A percentile compares a stretch with the other conserved stretches of the same genome.
Conservation (phyloP, 768 basidiomycete genomes). For the Paxillus involutus region DNA sequence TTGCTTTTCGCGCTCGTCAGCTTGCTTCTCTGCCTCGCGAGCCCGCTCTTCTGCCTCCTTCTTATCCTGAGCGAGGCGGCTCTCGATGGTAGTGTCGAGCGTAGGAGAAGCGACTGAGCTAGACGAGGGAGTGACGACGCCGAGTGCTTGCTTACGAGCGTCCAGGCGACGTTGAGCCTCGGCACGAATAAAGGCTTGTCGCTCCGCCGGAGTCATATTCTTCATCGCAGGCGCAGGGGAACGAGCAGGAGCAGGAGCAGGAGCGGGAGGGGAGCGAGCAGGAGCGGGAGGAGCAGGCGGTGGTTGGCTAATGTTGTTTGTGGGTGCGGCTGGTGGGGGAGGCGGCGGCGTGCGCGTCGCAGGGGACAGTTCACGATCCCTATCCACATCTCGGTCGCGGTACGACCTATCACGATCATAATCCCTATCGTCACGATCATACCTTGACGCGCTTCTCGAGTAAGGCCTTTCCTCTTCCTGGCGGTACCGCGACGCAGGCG, state of each 20-base stretch:
- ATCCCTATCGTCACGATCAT: conserved; percentile 39
- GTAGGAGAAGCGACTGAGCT: conserved; percentile 39
- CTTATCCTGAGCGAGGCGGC: conserved; percentile 82
- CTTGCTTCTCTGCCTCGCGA: conserved; percentile 73
- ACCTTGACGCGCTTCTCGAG: conserved; percentile 41
- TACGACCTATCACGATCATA: conserved; percentile 29
- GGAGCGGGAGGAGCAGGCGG: conserved; percentile 53
- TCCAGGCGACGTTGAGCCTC: conserved; percentile 83
- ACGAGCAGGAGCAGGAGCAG: conserved; percentile 46
- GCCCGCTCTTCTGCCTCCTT: conserved; percentile 89
- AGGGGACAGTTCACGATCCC: conserved; percentile 37
- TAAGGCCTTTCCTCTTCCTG: conserved; percentile 55
- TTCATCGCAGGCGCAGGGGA: conserved; percentile 64
- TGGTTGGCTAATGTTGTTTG: conserved; percentile 39
- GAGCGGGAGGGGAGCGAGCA: conserved; percentile 47
- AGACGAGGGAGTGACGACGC: conserved; percentile 52
- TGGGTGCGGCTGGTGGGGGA: conserved; percentile 46
- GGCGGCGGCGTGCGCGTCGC: conserved; percentile 46
- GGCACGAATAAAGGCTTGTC: conserved; percentile 70
- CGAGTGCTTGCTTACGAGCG: conserved; percentile 83
- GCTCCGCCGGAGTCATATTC: conserved; percentile 83
- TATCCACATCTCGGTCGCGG: conserved; percentile 35
- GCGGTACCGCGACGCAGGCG: conserved; percentile 30
- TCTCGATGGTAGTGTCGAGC: conserved; percentile 81
- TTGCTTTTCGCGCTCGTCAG: conserved; percentile 73